These are phyloP conservation scores for Gossypium ekmanianum DNA, from an alignment of 345 rosid species.

Conservation along the genomic window DNA sequence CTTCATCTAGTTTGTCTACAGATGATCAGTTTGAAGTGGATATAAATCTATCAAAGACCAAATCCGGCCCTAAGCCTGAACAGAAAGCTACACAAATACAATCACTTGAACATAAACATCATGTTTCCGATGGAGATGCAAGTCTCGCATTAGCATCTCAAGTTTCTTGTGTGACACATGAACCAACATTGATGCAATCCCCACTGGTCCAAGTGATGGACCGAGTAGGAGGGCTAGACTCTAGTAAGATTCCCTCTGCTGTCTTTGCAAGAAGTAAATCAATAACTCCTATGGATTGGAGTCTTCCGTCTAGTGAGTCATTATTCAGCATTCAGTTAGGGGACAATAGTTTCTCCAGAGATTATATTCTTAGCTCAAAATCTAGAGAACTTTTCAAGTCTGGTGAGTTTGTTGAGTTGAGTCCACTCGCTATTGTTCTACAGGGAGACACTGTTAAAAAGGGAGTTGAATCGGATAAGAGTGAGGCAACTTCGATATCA, in stretches of 20 bases:
- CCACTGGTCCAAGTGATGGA: constrained; percentile 78
- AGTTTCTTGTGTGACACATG: constrained; percentile 39
- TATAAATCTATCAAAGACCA: constrained; percentile 9
- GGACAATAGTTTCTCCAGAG: constrained; percentile 51
- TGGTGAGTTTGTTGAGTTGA: constrained; percentile 34
- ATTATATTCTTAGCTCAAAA: constrained; percentile 39
- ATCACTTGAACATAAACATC: constrained; percentile 24
- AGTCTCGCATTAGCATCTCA: constrained; percentile 27
- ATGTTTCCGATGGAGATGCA: constrained; percentile 9
- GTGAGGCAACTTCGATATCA: constrained; percentile 60
- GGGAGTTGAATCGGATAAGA: constrained; percentile 45
- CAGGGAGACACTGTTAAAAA: constrained; percentile 16
- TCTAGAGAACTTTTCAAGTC: constrained; percentile 53
- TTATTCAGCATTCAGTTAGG: constrained; percentile 77
- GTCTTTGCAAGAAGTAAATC: constrained; percentile 47
- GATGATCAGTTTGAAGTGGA: constrained; percentile 29
- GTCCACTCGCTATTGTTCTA: constrained; percentile 26
- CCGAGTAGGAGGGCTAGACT: constrained; percentile 47
- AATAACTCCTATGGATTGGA: constrained; percentile 53
- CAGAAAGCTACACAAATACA: constrained; percentile 17
- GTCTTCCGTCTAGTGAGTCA: constrained; percentile 80
- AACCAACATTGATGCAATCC: constrained; percentile 44
- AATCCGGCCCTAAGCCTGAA: neutral
- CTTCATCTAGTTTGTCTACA: constrained; percentile 34
- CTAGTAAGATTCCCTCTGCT: constrained; percentile 62